Evolutionary conservation across 2,329 filamentous ascomycete species (phyloP).

Genomic region (Phaeosphaeriaceae sp.): DNA sequence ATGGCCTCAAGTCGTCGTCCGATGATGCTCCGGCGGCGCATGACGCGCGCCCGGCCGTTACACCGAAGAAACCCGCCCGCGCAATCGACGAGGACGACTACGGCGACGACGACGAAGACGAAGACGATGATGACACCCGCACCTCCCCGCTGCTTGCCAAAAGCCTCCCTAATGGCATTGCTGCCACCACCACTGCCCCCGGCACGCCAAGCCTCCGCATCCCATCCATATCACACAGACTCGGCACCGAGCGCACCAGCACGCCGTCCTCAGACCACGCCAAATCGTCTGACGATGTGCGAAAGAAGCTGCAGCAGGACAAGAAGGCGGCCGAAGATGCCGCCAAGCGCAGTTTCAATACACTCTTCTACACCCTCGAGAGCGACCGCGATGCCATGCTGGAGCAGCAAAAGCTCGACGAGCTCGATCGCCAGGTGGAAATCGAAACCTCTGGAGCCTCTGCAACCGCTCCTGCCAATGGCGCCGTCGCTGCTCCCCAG

Average conservation of each 20-base stretch:
- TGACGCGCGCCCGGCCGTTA: slow-evolving; percentile 56
- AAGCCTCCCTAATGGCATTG: slow-evolving; percentile 60
- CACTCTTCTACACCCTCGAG: slow-evolving; percentile 92
- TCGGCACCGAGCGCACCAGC: slow-evolving; percentile 66
- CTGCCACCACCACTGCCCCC: slow-evolving; percentile 63
- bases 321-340: slow-evolving; percentile 90
- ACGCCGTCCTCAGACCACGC: slow-evolving; percentile 64
- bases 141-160: slow-evolving; percentile 60
- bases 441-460: slow-evolving; percentile 81
- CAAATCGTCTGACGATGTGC: slow-evolving; percentile 84
- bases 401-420: slow-evolving; percentile 95
- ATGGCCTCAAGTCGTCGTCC: slow-evolving; percentile 30
- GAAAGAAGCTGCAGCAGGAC: slow-evolving; percentile 90
- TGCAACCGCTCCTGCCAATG: slow-evolving; percentile 58
- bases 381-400: slow-evolving; percentile 96
- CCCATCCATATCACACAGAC: slow-evolving; percentile 71
- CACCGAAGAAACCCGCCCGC: slow-evolving; percentile 77
- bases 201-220: slow-evolving; percentile 72
- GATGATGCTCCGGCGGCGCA: slow-evolving; percentile 46
- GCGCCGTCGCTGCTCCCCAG: slow-evolving; percentile 64
- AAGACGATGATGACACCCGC: slow-evolving; percentile 50
- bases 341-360: slow-evolving; percentile 89
- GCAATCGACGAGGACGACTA: slow-evolving; percentile 87
- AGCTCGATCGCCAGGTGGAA: slow-evolving; percentile 94
- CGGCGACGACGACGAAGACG: slow-evolving; percentile 76